A percentile compares a stretch with the other conserved stretches of the same genome.
These are phyloP conservation scores for Cardamine resedifolia DNA, from an alignment of 345 rosid species.

Conservation along the genomic window DNA sequence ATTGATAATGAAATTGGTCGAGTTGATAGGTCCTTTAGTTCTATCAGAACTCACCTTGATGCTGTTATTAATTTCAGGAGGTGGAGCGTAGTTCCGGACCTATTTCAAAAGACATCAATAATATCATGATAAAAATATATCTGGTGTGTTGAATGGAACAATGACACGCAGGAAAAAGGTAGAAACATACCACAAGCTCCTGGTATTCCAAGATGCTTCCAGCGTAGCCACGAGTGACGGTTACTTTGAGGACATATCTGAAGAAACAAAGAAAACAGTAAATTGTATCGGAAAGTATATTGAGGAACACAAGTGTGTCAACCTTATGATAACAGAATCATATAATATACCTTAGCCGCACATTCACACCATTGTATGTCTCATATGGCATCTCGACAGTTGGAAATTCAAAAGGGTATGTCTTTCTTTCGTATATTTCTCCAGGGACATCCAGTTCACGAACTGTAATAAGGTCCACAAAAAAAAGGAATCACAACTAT, in stretches of 20 bases:
- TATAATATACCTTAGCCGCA: slow-evolving; percentile 78
- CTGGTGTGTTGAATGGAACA: background rate
- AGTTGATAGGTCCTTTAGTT: background rate
- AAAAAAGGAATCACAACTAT: background rate
- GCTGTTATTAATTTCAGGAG: slow-evolving; percentile 82
- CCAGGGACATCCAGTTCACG: slow-evolving; percentile 98
- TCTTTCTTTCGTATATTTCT: slow-evolving; percentile 82
- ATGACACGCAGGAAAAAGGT: slow-evolving; percentile 4
- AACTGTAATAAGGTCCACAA: slow-evolving; percentile 53
- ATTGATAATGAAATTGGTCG: background rate
- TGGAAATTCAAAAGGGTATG: slow-evolving; percentile 91
- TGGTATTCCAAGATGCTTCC: slow-evolving; percentile 93
- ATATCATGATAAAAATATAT: background rate
- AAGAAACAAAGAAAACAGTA: slow-evolving; percentile 7
- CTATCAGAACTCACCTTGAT: slow-evolving; percentile 65
- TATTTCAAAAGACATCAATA: slow-evolving; percentile 36
- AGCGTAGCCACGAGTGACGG: slow-evolving; percentile 82
- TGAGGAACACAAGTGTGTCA: slow-evolving; percentile 1
- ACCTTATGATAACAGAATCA: background rate
- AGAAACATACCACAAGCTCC: slow-evolving; percentile 68
- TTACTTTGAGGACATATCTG: slow-evolving; percentile 94
- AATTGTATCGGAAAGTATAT: background rate
- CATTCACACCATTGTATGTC: slow-evolving; percentile 91
- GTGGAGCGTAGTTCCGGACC: slow-evolving; percentile 80
- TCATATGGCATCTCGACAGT: slow-evolving; percentile 99